These are phyloP conservation scores for Inonotus obliquus DNA, from an alignment of 1,284 basidiomycete species.

Conservation along the genomic window DNA sequence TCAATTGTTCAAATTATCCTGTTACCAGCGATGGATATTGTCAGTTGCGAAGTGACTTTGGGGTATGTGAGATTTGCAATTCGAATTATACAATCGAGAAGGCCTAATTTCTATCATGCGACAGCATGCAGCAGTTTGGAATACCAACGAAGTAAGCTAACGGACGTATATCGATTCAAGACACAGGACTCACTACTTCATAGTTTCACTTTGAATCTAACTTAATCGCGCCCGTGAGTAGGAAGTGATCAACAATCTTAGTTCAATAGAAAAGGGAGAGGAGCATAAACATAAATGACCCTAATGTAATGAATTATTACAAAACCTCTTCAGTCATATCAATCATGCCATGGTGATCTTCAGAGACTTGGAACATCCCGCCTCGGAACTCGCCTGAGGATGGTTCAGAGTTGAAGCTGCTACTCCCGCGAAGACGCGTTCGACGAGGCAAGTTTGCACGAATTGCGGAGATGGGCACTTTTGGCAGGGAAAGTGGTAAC, in stretches of 20 bases:
- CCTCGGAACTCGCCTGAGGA: constrained; percentile 4
- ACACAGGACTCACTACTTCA: neutral
- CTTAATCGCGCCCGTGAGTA: neutral
- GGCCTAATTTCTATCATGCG: neutral
- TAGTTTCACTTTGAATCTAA: constrained; percentile 7
- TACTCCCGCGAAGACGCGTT: constrained; percentile 1
- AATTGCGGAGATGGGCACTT: constrained; percentile 6
- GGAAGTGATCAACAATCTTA: neutral
- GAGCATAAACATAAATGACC: neutral
- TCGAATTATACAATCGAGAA: neutral
- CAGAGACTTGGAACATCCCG: neutral
- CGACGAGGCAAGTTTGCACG: constrained; percentile 9
- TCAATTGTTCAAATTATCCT: constrained; percentile 35
- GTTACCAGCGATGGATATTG: constrained; percentile 33
- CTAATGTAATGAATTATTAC: neutral
- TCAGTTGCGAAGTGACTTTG: constrained; percentile 32
- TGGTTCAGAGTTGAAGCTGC: constrained; percentile 14
- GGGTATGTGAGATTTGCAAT: constrained; percentile 27
- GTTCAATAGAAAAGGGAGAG: neutral
- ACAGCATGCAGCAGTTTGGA: constrained; percentile 8
- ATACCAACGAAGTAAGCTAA: constrained; percentile 14
- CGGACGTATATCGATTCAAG: neutral
- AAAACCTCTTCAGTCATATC: constrained; percentile 15
- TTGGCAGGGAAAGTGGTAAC: constrained; percentile 10
- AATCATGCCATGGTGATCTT: constrained; percentile 8